Base-by-base conservation (phyloP, 2,329 filamentous ascomycete genomes). In the Orbilia brochopaga region DNA sequence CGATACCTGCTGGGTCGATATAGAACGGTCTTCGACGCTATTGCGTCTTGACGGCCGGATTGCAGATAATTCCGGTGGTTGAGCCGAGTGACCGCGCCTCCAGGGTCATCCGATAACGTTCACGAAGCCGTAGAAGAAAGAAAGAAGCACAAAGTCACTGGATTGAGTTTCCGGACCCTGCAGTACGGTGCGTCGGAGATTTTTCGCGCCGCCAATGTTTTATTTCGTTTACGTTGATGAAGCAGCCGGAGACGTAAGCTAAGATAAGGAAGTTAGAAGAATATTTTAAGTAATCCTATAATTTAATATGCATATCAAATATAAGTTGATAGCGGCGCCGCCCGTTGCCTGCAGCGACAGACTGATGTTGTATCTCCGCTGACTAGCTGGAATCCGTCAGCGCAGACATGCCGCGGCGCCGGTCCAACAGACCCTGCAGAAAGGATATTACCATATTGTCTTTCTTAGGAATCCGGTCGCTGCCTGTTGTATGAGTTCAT, bases 301-400 rank as follows among this genome's bases (percentile, higher is more conserved):
- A 44, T 15, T 44, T 17, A 44, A 17, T 44, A 44, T 44, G 40
- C 37, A 15, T 42, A 13, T 42, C 8, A 48, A 21, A 19, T 23
- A 48, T 23, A 8, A 48, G n/a, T 23, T 48, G 44, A 23, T 19
- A 48, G 44, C 44, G 44, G 44, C 44, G 44, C 44, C 19, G 19
- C n/a, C 44, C 44, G n/a, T 10, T 19, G 44, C 19, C 44, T 48
- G 15, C 17, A 19, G 44, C n/a, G n/a, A 23, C 15, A 48, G 15
- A 48, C 11, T 23, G 8, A 48, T 17, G 13, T 44, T 44, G 5
- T 17, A 17, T 15, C 40, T 44, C 40, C 40, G 15, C 11, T 44
- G 40, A 44, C 40, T 44, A 15, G 40, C 40, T 15, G 11, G 44
- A 48, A 48, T 23, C 44, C 40, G 40, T 44, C 40, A 44, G 40